These are phyloP conservation scores for Lepidium aucheri DNA, from an alignment of 345 rosid genomes.

Conservation along the genomic window DNA sequence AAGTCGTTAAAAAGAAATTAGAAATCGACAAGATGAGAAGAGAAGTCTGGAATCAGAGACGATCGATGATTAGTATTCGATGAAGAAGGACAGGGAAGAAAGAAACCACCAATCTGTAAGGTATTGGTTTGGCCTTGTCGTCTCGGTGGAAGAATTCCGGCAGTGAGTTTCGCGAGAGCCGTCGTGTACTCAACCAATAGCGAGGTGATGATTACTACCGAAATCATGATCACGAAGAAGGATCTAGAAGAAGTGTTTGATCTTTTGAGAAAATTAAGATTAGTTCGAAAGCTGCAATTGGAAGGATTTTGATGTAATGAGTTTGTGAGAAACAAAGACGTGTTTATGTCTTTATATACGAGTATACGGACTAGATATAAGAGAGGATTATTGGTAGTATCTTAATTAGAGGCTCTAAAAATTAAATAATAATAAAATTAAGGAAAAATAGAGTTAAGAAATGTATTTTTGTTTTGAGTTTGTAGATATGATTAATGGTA, in stretches of 20 bases:
- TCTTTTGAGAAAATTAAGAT: background rate
- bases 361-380: background rate
- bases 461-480: too few relatives aligned
- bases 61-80: constrained; percentile 2
- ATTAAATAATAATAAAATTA: too few relatives aligned
- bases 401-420: too few relatives aligned
- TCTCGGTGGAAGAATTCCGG: constrained; percentile 25
- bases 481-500: too few relatives aligned
- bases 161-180: constrained; percentile 40
- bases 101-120: constrained; percentile 16
- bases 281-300: background rate
- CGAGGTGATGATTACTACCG: constrained; percentile 39
- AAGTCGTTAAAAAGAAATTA: background rate
- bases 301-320: background rate
- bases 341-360: background rate
- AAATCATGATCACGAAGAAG: constrained; percentile 33
- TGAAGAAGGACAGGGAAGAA: constrained; percentile 20
- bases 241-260: constrained; percentile 6
- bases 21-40: constrained; percentile 31
- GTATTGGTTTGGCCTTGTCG: constrained; percentile 10
- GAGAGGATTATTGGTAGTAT: too few relatives aligned
- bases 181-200: constrained; percentile 44
- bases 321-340: background rate
- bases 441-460: too few relatives aligned
- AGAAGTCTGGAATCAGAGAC: constrained; percentile 19